Conservation (phyloP, 2,329 filamentous ascomycete genomes). For the Trichophyton mentagrophytes region DNA sequence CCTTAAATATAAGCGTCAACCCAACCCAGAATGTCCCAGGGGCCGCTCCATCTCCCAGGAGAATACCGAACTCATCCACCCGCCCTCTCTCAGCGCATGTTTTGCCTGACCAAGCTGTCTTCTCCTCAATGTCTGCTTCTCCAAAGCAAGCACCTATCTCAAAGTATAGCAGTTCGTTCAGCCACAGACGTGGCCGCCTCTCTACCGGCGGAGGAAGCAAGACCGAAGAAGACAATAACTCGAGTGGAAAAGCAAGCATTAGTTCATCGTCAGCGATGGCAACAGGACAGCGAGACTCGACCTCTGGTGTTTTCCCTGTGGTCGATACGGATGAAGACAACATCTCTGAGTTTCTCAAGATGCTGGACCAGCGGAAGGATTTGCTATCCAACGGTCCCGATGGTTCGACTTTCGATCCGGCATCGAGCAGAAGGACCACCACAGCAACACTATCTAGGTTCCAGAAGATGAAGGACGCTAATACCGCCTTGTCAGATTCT, state of each 20-base stretch:
- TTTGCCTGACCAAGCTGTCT: constrained; percentile 47
- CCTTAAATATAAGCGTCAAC: background rate
- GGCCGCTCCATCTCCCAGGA: constrained; percentile 24
- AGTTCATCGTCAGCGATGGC: constrained; percentile 34
- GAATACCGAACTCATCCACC: constrained; percentile 14
- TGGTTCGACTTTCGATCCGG: constrained; percentile 46
- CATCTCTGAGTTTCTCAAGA: constrained; percentile 83
- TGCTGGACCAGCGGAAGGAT: constrained; percentile 77
- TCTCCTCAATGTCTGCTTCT: constrained; percentile 58
- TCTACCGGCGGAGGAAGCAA: constrained; percentile 60
- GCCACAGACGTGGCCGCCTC: constrained; percentile 63
- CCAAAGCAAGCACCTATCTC: constrained; percentile 66
- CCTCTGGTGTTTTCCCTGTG: constrained; percentile 62
- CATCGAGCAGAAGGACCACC: constrained; percentile 55
- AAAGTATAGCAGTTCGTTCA: constrained; percentile 89
- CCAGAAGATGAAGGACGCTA: constrained; percentile 77
- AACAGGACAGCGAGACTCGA: background rate
- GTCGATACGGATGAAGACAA: constrained; percentile 74
- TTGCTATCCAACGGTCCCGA: constrained; percentile 50
- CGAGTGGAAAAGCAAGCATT: constrained; percentile 46
- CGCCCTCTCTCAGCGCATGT: constrained; percentile 32
- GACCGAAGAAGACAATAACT: constrained; percentile 38
- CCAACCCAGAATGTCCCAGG: constrained; percentile 22
- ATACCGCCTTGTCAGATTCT: constrained; percentile 78
- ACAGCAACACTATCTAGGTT: constrained; percentile 73